Evolutionary conservation across 306 rosid genomes (phyloP).

Genomic region (Pterocarpus macrocarpus): DNA sequence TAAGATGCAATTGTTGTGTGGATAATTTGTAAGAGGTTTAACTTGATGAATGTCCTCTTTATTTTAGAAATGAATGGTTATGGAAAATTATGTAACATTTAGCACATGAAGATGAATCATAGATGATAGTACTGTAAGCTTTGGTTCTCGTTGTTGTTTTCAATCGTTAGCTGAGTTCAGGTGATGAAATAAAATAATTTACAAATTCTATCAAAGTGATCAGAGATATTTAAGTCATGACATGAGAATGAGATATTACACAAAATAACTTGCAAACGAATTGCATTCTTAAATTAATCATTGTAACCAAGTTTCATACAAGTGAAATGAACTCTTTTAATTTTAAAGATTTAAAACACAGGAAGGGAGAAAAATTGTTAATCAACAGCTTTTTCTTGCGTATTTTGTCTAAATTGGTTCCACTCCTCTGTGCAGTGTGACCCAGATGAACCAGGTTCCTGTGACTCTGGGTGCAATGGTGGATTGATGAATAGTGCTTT

Average conservation of each 20-base stretch:
- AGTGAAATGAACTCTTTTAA: too few species aligned
- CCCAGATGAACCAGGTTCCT: conserved; percentile 82
- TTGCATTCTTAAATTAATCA: neutral
- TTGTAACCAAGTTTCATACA: neutral
- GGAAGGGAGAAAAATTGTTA: too few species aligned
- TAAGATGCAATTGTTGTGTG: conserved; percentile 13
- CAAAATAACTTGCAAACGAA: neutral
- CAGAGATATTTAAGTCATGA: too few species aligned
- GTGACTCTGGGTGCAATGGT: conserved; percentile 96
- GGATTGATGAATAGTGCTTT: conserved; percentile 98
- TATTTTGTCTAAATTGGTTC: conserved; percentile 9
- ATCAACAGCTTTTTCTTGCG: neutral
- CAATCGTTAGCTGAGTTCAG: too few species aligned
- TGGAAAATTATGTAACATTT: neutral
- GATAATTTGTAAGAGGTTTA: neutral
- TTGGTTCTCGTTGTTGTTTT: neutral
- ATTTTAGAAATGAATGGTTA: neutral
- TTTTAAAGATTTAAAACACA: too few species aligned
- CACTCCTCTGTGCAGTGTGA: conserved; percentile 72
- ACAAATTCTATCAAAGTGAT: too few species aligned
- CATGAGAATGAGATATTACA: neutral
- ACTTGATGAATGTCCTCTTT: neutral
- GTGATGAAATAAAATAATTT: too few species aligned
- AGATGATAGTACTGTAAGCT: neutral
- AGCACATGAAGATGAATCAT: neutral